Evolutionary conservation across 192 early-diverging fungal genomes (phyloP).

Genomic region (Gaertneriomyces semiglobifer): DNA sequence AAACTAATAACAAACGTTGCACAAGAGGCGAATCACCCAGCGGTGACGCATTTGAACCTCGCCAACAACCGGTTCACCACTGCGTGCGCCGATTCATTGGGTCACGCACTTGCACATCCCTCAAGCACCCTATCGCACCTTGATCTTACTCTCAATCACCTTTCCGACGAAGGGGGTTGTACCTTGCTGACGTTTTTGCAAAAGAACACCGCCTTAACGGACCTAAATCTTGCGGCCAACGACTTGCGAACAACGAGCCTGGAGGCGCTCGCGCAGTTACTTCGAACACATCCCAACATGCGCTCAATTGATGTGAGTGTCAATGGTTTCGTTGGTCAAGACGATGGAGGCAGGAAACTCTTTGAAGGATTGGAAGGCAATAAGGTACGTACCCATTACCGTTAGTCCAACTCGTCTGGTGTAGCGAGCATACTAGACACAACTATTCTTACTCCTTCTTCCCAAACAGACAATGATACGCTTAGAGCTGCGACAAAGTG

Average conservation of each 20-base stretch:
- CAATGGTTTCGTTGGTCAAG: conserved; percentile 38
- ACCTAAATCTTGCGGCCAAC: conserved; percentile 45
- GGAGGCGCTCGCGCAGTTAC: conserved; percentile 34
- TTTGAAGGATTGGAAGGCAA: conserved; percentile 29
- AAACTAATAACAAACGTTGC: conserved; percentile 35
- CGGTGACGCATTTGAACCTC: too few species aligned
- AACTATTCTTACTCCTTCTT: conserved; percentile 25
- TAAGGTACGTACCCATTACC: conserved; percentile 12
- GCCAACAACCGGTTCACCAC: too few species aligned
- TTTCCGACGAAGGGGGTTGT: too few species aligned
- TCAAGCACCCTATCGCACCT: too few species aligned
- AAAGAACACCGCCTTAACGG: conserved; percentile 19
- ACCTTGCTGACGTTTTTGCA: too few species aligned
- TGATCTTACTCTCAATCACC: too few species aligned
- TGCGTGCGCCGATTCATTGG: too few species aligned
- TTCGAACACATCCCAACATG: conserved; percentile 25
- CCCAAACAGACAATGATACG: conserved; percentile 33
- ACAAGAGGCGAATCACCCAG: too few species aligned
- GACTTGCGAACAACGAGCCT: conserved; percentile 23
- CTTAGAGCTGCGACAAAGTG: conserved; percentile 47
- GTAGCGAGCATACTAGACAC: conserved; percentile 31
- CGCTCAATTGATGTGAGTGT: conserved; percentile 33
- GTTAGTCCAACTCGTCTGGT: conserved; percentile 42
- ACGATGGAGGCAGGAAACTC: conserved; percentile 38
- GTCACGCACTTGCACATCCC: too few species aligned